Base-by-base conservation (phyloP, 768 basidiomycete species). In the Mycena kentingensis region DNA sequence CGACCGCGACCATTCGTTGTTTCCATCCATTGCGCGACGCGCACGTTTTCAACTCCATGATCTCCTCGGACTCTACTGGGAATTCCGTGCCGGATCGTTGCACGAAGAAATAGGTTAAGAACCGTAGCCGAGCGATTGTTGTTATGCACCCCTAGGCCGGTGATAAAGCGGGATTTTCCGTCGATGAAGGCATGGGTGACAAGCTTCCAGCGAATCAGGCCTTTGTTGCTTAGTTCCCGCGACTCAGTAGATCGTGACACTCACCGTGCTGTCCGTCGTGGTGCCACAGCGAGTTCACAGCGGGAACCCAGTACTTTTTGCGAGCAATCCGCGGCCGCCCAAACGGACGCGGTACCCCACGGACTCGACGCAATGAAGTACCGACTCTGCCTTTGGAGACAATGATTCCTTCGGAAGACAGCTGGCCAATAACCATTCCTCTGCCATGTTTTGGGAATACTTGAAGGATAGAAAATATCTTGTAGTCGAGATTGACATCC, bases 51-150 rank as follows among this genome's bases (percentile, higher is more conserved):
- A 11, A 60, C 57, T 2, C 77, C 74, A 63, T 73, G 70, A 52
- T 78, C 74, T 3, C 73, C 75, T 8, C 71, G 54, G 2, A 71
- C 34, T 2, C 67, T 49, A 8, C 60, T 63, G 0, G 73, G 75
- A 3, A 65, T 28, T 0, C 73, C 70, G 60, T 68, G 61, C 2
- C 49, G 27, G 2, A 12, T 16, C 13, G 57, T 46, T 0, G 60
- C 65, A 38, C 49, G 21, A 1, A 63, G 43, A 41, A 74, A 74
- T 0, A 73, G 48, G 0, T 61, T 21, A 0, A 72, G 49, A 2
- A 78, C 77, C 5, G 76, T 77, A 0, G 57, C 35, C 0, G 63
- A 68, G 3, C 58, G 49, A 47, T 79, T 80, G 53, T 79, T 76
- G 46, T 67, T 52, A 44, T 62, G 69, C 1, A 70, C 72, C 5